Evolutionary conservation across 805 yeast genomes (phyloP), one percentile per base, ranked within the genome.

Genomic region (Yarrowia keelungensis): DNA sequence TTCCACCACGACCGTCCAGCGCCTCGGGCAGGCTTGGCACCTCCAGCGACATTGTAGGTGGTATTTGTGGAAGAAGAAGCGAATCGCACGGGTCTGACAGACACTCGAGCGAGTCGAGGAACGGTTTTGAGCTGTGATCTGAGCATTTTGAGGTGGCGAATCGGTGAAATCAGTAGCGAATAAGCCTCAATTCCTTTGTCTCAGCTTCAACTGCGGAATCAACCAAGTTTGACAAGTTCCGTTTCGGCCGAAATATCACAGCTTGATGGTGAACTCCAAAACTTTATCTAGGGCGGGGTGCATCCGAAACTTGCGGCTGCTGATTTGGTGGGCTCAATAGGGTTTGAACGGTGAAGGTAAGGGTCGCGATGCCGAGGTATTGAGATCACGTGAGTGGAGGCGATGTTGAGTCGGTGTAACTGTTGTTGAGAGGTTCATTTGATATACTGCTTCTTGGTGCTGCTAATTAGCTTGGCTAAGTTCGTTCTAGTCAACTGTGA

Each of bases 1-100:
- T 62, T 62, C 67, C 67, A 62, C 56, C 56, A 61, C 22, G 67
- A 39, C 22, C 61, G 26, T 10, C 19, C 22, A 38, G 19, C 16
- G 15, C 46, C 46, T 22, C 14, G 19, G 19, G 46, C 16, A 3
- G 36, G 4, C 14, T 54, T 42, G 38, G 47, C 35, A n/a, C 36
- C 51, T 47, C 36, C 22, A 56, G 62, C 2, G 15, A 58, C 49
- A n/a, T 59, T 59, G 65, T 59, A 43, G 14, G 41, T 43, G 32
- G 65, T 43, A n/a, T 14, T 47, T 47, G 38, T 32, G 49, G 64
- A 32, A 3, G 64, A 58, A 32, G 64, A 26, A 3, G 32, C 26
- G 16, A 26, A 26, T 42, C 64, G 50, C 15, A 14, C 16, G 11
- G 43, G 3, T 26, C 32, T 26, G 32, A 2, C 32, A 26, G 32